Evolutionary conservation across 1,139 yeast species (phyloP).

Genomic region (Pichia sp.): DNA sequence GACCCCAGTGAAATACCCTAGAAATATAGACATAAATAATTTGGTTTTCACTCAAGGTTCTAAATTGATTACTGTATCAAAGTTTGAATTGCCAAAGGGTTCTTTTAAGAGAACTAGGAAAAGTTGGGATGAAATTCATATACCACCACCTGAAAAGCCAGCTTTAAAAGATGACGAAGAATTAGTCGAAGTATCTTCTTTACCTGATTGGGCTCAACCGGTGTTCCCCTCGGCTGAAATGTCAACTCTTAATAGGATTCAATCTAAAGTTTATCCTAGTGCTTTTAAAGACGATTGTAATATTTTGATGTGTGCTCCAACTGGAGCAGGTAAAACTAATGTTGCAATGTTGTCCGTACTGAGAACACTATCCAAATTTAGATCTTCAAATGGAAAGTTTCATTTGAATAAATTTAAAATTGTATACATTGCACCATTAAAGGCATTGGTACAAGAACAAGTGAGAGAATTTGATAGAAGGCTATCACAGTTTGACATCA

Average conservation of each 20-base stretch:
- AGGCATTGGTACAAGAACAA: conserved; percentile 93
- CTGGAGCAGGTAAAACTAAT: conserved; percentile 98
- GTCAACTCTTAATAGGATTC: conserved; percentile 66
- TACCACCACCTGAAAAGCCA: conserved; percentile 63
- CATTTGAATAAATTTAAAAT: conserved; percentile 58
- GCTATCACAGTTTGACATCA: conserved; percentile 57
- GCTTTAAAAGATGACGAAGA: conserved; percentile 37
- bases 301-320: conserved; percentile 86
- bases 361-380: conserved; percentile 49
- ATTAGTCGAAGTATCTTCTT: conserved; percentile 48
- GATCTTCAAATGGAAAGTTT: conserved; percentile 43
- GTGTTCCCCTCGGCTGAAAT: conserved; percentile 72
- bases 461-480: conserved; percentile 78
- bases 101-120: conserved; percentile 70
- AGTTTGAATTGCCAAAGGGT: conserved; percentile 72
- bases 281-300: conserved; percentile 72
- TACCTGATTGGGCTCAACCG: conserved; percentile 77
- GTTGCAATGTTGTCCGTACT: conserved; percentile 81
- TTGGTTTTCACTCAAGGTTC: conserved; percentile 67
- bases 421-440: conserved; percentile 88
- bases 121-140: conserved; percentile 77
- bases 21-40: conserved; percentile 54
- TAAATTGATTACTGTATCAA: conserved; percentile 57
- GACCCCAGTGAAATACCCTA: conserved; percentile 33
- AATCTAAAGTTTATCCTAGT: conserved; percentile 70